phyloP scores from a whole-genome alignment of 2,329 filamentous ascomycete species.

The Trichoderma afroharzianum region DNA sequence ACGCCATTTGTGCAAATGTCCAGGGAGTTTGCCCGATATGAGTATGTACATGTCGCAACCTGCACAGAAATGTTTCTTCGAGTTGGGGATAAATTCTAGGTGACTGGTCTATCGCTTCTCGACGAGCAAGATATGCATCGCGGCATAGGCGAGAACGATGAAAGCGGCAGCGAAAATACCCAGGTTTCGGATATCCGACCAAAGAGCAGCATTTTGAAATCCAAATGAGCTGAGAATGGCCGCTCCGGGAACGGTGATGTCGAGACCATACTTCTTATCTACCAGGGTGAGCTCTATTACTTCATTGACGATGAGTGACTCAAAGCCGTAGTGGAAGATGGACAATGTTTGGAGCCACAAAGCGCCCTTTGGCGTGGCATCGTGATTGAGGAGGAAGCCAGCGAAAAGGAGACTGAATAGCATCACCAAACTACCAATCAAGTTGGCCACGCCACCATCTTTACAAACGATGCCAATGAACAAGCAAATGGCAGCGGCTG shows the following conservation, averaged over 20 bases:
- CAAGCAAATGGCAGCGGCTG: constrained; percentile 86
- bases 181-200: constrained; percentile 78
- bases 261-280: constrained; percentile 92
- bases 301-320: constrained; percentile 95
- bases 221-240: constrained; percentile 93
- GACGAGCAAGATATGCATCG: constrained; percentile 90
- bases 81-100: not conserved
- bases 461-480: constrained; percentile 96
- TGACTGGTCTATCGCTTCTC: constrained; percentile 59
- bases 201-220: constrained; percentile 82
- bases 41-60: constrained; percentile 13
- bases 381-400: constrained; percentile 88
- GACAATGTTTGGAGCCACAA: constrained; percentile 90
- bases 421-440: constrained; percentile 95
- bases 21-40: not conserved
- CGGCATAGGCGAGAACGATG: constrained; percentile 79
- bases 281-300: constrained; percentile 84
- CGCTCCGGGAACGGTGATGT: constrained; percentile 93
- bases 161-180: constrained; percentile 80
- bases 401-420: constrained; percentile 94
- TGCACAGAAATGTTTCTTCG: constrained; percentile 1
- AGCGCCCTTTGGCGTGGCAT: constrained; percentile 81
- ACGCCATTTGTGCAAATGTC: constrained; percentile 10
- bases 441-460: constrained; percentile 84
- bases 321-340: constrained; percentile 98